Evolutionary conservation across 129 eudicot species (phyloP), one percentile per base, ranked within the genome.

Genomic region (Arctium minus): DNA sequence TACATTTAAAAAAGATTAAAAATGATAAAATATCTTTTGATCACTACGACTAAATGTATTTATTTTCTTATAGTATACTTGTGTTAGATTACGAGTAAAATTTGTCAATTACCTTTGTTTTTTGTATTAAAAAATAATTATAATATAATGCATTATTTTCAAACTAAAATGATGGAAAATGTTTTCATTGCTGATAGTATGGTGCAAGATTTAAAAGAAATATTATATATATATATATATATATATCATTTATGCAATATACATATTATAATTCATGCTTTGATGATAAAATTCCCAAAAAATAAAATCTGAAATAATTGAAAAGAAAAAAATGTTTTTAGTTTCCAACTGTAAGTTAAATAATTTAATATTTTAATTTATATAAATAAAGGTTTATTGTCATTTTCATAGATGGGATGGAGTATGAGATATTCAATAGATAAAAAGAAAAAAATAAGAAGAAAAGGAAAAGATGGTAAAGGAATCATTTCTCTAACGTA

Each of bases 401-500:
- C 87, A 84, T 79, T 73, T 79, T 84, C 76, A 73, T 62, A 84
- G 84, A 84, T 62, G 76, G 76, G 80, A 64, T 84, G 87, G 72
- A 73, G 80, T 79, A 73, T 79, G 60, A 73, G 75, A 73, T 84
- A 84, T 84, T 56, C 12, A 75, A 76, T 76, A 30, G 33, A 72
- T 72, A 71, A 46, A 81, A 74, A 39, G 39, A 30, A 37, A 44
- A 37, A 64, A 77, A 39, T 70, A 10, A 79, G 64, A 79, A 79
- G 60, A 69, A 85, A 83, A 80, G 76, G 81, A 81, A 89, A 82
- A 81, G 83, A 81, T 70, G 68, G 84, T 81, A 81, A 82, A 85
- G 81, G 89, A 85, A 83, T 73, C 88, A 82, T 85, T 50, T 78
- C 86, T 73, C 84, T 64, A 86, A 76, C 70, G 84, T 78, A 78